Conservation (phyloP, 306 rosid species). For the Acacia melanoxylon region DNA sequence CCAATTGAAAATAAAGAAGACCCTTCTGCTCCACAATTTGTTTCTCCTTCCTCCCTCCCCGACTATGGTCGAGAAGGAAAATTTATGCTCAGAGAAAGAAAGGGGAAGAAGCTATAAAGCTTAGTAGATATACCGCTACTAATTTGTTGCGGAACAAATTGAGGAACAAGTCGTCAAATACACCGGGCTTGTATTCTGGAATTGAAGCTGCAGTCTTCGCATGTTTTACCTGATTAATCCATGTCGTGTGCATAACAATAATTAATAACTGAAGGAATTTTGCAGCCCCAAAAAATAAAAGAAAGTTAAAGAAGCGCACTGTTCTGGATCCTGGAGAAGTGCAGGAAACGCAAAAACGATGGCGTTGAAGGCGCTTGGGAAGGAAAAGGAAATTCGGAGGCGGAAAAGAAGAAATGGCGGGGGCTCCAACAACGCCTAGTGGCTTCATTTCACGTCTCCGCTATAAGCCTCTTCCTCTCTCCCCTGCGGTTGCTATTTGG, state of each 20-base stretch:
- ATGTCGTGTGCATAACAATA: neutral
- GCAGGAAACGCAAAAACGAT: conserved; percentile 34
- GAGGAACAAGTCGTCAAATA: conserved; percentile 74
- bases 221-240: conserved; percentile 43
- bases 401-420: conserved; percentile 16
- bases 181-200: conserved; percentile 54
- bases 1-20: neutral
- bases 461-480: neutral
- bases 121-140: conserved; percentile 54
- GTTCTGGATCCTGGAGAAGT: conserved; percentile 47
- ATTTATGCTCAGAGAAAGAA: neutral
- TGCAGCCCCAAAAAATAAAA: neutral
- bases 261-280: conserved; percentile 6
- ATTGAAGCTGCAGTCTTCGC: conserved; percentile 35
- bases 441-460: conserved; percentile 49
- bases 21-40: neutral
- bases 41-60: neutral
- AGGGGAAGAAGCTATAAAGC: neutral
- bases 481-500: neutral
- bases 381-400: neutral
- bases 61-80: neutral
- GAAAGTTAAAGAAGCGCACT: conserved; percentile 33
- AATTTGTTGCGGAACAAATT: conserved; percentile 73
- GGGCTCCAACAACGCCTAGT: conserved; percentile 41
- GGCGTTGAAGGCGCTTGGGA: conserved; percentile 32